A percentile compares a stretch with the other conserved stretches of the same genome.
These are phyloP conservation scores for Eruca vesicaria DNA, from an alignment of 441 rosid genomes.

Conservation along the genomic window DNA sequence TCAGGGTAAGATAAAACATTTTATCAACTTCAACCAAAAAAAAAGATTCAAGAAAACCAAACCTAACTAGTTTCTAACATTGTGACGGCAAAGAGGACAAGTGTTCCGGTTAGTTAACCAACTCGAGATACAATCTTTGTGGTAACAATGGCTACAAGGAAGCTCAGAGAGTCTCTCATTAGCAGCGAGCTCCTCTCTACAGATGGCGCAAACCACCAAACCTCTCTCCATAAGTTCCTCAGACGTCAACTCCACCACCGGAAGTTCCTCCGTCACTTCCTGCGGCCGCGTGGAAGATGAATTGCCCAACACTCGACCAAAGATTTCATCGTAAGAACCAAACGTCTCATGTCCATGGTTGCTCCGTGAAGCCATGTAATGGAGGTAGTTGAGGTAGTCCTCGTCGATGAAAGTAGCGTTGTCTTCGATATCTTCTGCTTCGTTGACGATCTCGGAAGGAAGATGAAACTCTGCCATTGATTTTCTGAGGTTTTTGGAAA, in stretches of 20 bases:
- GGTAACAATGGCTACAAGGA: constrained; percentile 30
- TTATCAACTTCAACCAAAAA: not conserved
- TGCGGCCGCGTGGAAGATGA: not conserved
- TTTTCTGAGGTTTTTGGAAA: not conserved
- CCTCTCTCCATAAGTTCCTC: constrained; percentile 24
- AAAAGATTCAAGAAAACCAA: not conserved
- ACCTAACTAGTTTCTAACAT: not conserved
- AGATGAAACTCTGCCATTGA: constrained; percentile 31
- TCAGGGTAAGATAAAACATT: not conserved
- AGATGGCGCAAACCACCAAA: constrained; percentile 18
- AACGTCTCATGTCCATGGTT: constrained; percentile 11
- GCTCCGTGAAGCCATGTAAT: constrained; percentile 20
- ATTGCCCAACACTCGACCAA: constrained; percentile 11
- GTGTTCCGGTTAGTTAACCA: constrained; percentile 24
- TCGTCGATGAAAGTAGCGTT: not conserved
- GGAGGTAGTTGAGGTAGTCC: constrained; percentile 13
- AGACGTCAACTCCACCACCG: constrained; percentile 23
- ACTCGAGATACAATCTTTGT: constrained; percentile 13
- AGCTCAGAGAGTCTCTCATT: constrained; percentile 25
- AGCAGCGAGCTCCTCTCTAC: constrained; percentile 12
- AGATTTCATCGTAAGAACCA: constrained; percentile 24
- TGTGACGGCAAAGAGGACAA: constrained; percentile 29
- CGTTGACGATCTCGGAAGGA: constrained; percentile 1
- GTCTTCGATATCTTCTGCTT: not conserved
- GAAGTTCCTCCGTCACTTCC: constrained; percentile 1